A percentile compares a stretch with the other conserved stretches of the same genome.
These are phyloP conservation scores for Pythium oligandrum DNA, from an alignment of 352 stramenopile species.

Conservation along the genomic window DNA sequence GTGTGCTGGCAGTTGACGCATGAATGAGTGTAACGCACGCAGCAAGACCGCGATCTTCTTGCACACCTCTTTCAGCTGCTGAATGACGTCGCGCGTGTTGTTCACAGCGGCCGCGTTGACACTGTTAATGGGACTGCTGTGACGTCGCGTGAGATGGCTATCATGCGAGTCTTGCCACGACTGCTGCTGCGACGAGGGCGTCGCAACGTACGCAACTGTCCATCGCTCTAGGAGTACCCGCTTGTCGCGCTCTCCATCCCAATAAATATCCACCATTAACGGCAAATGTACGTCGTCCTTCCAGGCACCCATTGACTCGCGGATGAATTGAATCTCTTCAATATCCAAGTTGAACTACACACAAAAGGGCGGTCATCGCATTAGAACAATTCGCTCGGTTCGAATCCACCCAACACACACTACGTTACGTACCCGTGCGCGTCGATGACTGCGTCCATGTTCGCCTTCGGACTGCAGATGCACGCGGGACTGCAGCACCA, in stretches of 20 bases:
- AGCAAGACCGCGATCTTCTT: conserved; percentile 76
- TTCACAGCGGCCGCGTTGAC: conserved; percentile 11
- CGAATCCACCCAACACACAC: neutral
- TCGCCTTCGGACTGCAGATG: conserved; percentile 55
- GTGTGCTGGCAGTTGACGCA: conserved; percentile 67
- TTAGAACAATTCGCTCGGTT: neutral
- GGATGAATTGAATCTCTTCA: conserved; percentile 63
- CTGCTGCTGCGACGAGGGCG: conserved; percentile 24
- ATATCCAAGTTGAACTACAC: conserved; percentile 80
- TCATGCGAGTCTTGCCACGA: conserved; percentile 7
- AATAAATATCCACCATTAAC: conserved; percentile 66
- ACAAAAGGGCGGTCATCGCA: neutral
- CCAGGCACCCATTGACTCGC: conserved; percentile 61
- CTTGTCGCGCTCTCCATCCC: conserved; percentile 31
- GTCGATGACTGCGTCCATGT: conserved; percentile 34
- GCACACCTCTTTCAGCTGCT: conserved; percentile 75
- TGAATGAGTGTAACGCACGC: conserved; percentile 69
- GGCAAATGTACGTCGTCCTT: conserved; percentile 69
- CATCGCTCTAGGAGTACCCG: conserved; percentile 74
- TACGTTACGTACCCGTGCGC: conserved; percentile 45
- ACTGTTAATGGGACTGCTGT: conserved; percentile 13
- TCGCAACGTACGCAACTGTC: conserved; percentile 52
- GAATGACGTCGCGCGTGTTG: conserved; percentile 61
- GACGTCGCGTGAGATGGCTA: conserved; percentile 9
- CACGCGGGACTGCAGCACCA: conserved; percentile 79